Percentiles rank a stretch among this genome's conserved stretches.
These are phyloP conservation scores for Puccinia triticina DNA, from an alignment of 1,284 basidiomycete species.

Conservation along the genomic window DNA sequence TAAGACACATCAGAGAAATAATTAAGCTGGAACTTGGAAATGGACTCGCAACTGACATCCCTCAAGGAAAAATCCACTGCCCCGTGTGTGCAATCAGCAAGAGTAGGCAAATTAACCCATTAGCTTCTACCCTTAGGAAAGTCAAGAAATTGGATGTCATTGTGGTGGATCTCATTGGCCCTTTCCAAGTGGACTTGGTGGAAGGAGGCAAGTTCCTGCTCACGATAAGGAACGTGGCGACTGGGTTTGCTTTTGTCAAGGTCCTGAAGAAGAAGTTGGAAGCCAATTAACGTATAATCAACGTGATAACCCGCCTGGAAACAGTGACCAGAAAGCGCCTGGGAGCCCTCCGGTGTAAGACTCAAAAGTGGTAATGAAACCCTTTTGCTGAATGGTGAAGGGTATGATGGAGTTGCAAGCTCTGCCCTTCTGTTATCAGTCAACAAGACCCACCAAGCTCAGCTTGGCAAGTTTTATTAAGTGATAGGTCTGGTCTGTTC, in stretches of 20 bases:
- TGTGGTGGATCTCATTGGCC: background rate
- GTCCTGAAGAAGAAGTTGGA: background rate
- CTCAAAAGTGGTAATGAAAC: no score
- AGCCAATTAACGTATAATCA: background rate
- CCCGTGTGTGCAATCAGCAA: background rate
- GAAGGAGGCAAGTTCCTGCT: background rate
- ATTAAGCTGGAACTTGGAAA: background rate
- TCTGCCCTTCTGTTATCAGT: no score
- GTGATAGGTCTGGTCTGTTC: no score
- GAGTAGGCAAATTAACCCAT: background rate
- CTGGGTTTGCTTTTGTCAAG: background rate
- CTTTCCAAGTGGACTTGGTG: background rate
- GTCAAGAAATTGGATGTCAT: background rate
- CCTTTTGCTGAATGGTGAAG: no score
- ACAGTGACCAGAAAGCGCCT: no score
- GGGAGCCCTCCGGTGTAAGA: no score
- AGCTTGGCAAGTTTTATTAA: no score
- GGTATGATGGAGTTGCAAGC: no score
- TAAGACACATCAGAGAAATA: background rate
- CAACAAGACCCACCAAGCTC: no score
- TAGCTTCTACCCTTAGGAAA: background rate
- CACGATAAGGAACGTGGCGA: background rate
- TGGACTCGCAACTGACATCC: background rate
- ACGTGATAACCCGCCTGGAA: no score
- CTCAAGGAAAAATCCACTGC: background rate